These are phyloP conservation scores for Neonectria coccinea DNA, from an alignment of 2,329 filamentous ascomycete genomes.

Conservation along the genomic window DNA sequence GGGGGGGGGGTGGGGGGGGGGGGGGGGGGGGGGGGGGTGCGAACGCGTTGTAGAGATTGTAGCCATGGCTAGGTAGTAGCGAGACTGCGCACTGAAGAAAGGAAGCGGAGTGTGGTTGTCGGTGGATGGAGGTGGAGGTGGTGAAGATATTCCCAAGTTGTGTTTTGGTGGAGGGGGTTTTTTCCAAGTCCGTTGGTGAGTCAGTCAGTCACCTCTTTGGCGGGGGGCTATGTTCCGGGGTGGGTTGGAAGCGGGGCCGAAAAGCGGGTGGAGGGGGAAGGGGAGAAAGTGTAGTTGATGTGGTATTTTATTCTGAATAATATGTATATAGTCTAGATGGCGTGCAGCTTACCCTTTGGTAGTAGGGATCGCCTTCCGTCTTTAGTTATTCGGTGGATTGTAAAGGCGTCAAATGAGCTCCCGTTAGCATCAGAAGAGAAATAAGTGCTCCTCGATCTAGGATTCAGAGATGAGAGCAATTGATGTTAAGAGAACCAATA, in stretches of 20 bases:
- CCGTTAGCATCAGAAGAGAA: too few relatives aligned
- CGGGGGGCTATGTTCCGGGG: slow-evolving; percentile 23
- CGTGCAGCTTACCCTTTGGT: background rate
- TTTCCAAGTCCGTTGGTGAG: slow-evolving; percentile 29
- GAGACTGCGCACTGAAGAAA: background rate
- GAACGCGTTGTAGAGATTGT: slow-evolving; percentile 38
- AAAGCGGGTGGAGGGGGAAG: slow-evolving; percentile 1
- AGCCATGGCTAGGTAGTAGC: slow-evolving; percentile 29
- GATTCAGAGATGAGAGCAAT: background rate
- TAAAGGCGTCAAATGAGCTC: too few relatives aligned
- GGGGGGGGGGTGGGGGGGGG: too few relatives aligned
- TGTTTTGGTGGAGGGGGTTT: slow-evolving; percentile 40
- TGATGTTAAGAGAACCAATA: background rate
- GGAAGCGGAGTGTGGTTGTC: background rate
- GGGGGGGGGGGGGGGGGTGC: background rate
- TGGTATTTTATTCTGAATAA: background rate
- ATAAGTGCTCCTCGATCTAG: too few relatives aligned
- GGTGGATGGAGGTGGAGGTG: background rate
- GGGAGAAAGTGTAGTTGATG: background rate
- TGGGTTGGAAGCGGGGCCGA: slow-evolving; percentile 33
- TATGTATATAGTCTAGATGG: too few relatives aligned
- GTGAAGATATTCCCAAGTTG: slow-evolving; percentile 38
- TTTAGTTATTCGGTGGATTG: background rate
- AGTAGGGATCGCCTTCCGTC: background rate
- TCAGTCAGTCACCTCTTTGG: slow-evolving; percentile 39